Evolutionary conservation across 768 basidiomycete species (phyloP), one percentile per base, ranked within the genome.

Genomic region (Hericium coralloides): DNA sequence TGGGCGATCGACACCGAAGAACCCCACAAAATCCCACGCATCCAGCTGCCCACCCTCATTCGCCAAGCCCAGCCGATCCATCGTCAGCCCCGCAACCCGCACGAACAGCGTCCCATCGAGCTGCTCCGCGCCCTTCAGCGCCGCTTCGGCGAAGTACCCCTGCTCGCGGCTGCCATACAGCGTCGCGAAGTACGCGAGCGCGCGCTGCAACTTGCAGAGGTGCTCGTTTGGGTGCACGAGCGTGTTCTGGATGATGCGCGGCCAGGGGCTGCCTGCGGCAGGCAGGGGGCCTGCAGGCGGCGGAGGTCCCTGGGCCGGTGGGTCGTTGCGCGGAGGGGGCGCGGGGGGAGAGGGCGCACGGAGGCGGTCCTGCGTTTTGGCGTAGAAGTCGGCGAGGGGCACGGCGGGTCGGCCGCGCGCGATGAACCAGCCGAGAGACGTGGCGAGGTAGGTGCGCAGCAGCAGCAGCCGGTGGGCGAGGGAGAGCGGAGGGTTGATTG

Each of bases 71-170:
- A 62, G 56, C 23, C 55, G 51, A 23, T 76, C 71, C 22, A 74
- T 71, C 4, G 80, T 80, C 64, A 84, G 60, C 57, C 76, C 76
- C 4, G 83, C 85, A 0, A 72, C 71, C 48, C 84, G 72, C 38
- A 84, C 61, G 65, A 89, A 89, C 50, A 89, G 62, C 17, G 78
- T 79, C 8, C 86, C 86, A 65, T 88, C 86, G 12, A 81, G 62
- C 37, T 70, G 65, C 53, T 80, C 79, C 5, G 74, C 76, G n/a
- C 78, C 84, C 14, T 73, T 70, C 45, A 84, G 67, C 63, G 25
- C 68, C 3, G 60, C 51, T 15, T 52, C 55, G 12, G 68, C 64
- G 47, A 73, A 78, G 43, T 62, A 55, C 4, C 72, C 73, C 0
- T 66, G 52, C 9, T 60, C 57, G 39, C 77, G 70, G 31, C 64